Conservation (phyloP, 1,139 yeast genomes). For the Yamadazyma kanchanaburiensis region DNA sequence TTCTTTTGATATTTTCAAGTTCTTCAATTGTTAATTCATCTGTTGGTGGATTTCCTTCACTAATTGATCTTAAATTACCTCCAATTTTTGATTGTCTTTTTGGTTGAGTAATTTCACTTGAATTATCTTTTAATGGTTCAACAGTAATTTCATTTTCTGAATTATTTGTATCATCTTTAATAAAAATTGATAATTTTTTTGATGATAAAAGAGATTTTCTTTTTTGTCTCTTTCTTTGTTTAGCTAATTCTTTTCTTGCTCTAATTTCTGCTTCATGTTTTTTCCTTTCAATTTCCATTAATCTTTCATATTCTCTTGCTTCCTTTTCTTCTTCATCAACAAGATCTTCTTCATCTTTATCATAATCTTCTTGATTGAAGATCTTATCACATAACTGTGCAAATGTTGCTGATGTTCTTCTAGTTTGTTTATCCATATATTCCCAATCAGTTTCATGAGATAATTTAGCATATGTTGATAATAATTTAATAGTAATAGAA, state of each 20-base stretch:
- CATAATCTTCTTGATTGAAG: slow-evolving; percentile 57
- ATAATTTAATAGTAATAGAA: slow-evolving; percentile 65
- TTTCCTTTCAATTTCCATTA: slow-evolving; percentile 49
- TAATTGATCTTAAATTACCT: slow-evolving; percentile 29
- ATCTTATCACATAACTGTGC: slow-evolving; percentile 75
- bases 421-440: slow-evolving; percentile 68
- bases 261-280: slow-evolving; percentile 47
- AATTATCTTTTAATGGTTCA: slow-evolving; percentile 5
- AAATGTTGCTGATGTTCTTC: slow-evolving; percentile 73
- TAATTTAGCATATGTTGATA: slow-evolving; percentile 69
- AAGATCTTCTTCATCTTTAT: slow-evolving; percentile 52
- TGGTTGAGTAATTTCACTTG: slow-evolving; percentile 30
- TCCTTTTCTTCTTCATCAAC: slow-evolving; percentile 49
- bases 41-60: slow-evolving; percentile 30
- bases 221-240: slow-evolving; percentile 42
- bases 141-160: slow-evolving; percentile 29
- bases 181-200: slow-evolving; percentile 36
- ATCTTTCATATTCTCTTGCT: slow-evolving; percentile 46
- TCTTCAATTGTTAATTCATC: slow-evolving; percentile 37
- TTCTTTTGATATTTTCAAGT: slow-evolving; percentile 39
- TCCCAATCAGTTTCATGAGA: slow-evolving; percentile 69
- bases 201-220: slow-evolving; percentile 42
- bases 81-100: slow-evolving; percentile 32
- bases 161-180: slow-evolving; percentile 33
- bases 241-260: slow-evolving; percentile 46